These are phyloP conservation scores for Pontederia paniculata DNA, from an alignment of 176 grass and related monocot species.

Conservation along the genomic window DNA sequence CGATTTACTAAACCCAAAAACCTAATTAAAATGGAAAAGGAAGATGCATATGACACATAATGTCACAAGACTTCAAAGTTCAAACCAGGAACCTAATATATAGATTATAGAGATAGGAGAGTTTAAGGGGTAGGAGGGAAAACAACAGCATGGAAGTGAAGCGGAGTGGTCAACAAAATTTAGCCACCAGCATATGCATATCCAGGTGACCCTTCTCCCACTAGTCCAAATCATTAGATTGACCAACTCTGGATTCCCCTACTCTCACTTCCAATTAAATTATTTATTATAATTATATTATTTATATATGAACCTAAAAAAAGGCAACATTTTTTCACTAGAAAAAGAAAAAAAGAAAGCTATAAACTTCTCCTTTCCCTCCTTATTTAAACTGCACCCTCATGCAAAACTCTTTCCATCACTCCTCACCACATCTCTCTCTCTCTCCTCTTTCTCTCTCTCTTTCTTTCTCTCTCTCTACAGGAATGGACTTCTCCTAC, in stretches of 20 bases:
- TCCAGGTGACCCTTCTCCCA: conserved; percentile 6
- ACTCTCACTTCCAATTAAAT: not conserved
- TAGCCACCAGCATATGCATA: conserved; percentile 3
- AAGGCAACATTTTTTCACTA: not conserved
- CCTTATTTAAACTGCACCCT: conserved; percentile 17
- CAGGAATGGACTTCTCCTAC: conserved; percentile 64
- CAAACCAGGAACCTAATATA: too few species aligned
- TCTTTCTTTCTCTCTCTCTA: not conserved
- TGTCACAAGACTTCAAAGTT: too few species aligned
- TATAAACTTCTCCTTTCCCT: not conserved
- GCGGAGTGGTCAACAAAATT: conserved; percentile 6
- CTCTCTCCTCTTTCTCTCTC: not conserved
- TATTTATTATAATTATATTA: not conserved
- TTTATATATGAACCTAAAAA: not conserved
- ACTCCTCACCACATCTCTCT: not conserved
- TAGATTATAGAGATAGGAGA: too few species aligned
- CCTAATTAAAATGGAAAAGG: too few species aligned
- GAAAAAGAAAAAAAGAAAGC: not conserved
- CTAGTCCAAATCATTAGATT: conserved; percentile 17
- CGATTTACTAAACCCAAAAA: too few species aligned
- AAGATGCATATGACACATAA: too few species aligned
- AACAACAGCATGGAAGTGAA: not conserved
- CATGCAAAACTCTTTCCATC: conserved; percentile 8
- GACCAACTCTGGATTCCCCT: conserved; percentile 10
- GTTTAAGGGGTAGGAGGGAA: too few species aligned